Evolutionary conservation across 345 rosid genomes (phyloP).

Genomic region (Pugionium dolabratum): DNA sequence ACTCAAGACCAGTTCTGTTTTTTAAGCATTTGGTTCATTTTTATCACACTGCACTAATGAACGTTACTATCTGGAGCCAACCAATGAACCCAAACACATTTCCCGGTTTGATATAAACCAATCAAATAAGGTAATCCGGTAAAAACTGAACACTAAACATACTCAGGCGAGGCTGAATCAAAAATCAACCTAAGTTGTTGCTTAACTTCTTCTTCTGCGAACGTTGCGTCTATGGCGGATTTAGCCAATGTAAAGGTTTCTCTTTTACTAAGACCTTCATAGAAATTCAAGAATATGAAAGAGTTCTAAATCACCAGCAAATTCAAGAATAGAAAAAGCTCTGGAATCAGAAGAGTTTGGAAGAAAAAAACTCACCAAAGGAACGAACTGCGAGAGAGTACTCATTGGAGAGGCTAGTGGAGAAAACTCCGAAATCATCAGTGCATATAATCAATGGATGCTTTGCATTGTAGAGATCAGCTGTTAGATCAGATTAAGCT

Average conservation of each 20-base stretch:
- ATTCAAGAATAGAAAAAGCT: slow-evolving; percentile 16
- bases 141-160: slow-evolving; percentile 19
- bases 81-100: neutral
- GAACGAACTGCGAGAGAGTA: slow-evolving; percentile 69
- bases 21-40: too few relatives aligned
- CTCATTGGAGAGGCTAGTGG: slow-evolving; percentile 76
- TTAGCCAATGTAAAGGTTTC: slow-evolving; percentile 70
- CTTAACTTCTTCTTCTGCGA: slow-evolving; percentile 69
- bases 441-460: slow-evolving; percentile 88
- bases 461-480: slow-evolving; percentile 61
- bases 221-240: slow-evolving; percentile 60
- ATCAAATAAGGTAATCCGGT: slow-evolving; percentile 16
- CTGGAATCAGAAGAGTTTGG: neutral
- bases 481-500: slow-evolving; percentile 44
- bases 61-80: too few relatives aligned
- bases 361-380: slow-evolving; percentile 51
- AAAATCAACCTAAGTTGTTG: slow-evolving; percentile 50
- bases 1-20: too few relatives aligned
- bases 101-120: slow-evolving; percentile 8
- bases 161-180: slow-evolving; percentile 45
- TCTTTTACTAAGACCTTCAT: slow-evolving; percentile 60
- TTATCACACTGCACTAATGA: too few relatives aligned
- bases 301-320: neutral
- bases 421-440: slow-evolving; percentile 86
- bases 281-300: neutral